Base-by-base conservation (phyloP, 2,329 filamentous ascomycete genomes). In the Aspergillus vadensis region DNA sequence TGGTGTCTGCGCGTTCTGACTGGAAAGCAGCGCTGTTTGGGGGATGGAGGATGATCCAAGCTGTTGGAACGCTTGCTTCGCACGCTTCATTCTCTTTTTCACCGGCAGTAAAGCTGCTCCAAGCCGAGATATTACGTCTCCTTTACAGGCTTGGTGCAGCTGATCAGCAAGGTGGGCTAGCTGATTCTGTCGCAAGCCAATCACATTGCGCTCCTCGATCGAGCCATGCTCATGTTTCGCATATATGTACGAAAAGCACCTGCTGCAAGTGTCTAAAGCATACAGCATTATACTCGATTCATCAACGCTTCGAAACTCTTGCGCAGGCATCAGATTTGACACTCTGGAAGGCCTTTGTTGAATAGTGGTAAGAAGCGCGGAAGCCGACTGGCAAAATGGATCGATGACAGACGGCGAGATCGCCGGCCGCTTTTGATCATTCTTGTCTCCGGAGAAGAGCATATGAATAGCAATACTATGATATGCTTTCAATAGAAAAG, bases 391-490 rank as follows among this genome's bases (percentile, higher is more conserved):
- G 10, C 58, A 60, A 19, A 60, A 60, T 4, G 47, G 38, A 38
- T 52, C 43, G 4, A 55, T 56, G 21, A 12, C 23, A 2, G 21
- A 19, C 3, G 44, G 27, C 9, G 32, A 55, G 4, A 39, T 30
- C 19, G 30, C 12, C 32, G 32, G 39, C 21, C 39, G 14, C 19
- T 51, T 19, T 44, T 44, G 30, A 15, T 21, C 17, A 15, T 4
- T 9, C 3, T 12, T 48, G 4, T 44, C 44, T 32, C 21, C 15
- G 1, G 52, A 49, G 32, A 60, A 60, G 9, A 60, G 8, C 52
- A 60, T 43, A 8, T 60, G 58, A 19, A 56, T 56, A 17, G 27
- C 47, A n/a, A 60, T 55, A 12, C 43, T 38, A 51, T 60, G 58
- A 1, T 60, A 60, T 21, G 52, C 58, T 23, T 17, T 50, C 10